phyloP scores from a whole-genome alignment of 1,284 basidiomycete species.

The Sporisorium iseilematis-ciliati region DNA sequence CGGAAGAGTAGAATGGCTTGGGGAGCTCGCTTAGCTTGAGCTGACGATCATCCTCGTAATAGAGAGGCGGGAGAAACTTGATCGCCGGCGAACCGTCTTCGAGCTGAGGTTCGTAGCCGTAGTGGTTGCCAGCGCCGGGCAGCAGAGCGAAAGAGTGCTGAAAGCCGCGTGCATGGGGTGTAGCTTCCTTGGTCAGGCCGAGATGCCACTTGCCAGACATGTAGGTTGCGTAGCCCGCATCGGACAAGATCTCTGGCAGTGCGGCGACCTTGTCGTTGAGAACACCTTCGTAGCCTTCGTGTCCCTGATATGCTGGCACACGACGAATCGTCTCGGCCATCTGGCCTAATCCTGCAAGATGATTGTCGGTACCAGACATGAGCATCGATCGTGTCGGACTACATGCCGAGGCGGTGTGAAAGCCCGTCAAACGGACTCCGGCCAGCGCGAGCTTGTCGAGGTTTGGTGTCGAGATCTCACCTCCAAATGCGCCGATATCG shows the following conservation, averaged over 20 bases:
- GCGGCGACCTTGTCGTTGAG: slow-evolving; percentile 59
- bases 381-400: slow-evolving; percentile 51
- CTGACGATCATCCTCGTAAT: slow-evolving; percentile 22
- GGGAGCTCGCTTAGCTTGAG: slow-evolving; percentile 21
- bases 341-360: slow-evolving; percentile 60
- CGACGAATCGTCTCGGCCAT: slow-evolving; percentile 64
- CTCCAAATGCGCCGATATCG: slow-evolving; percentile 48
- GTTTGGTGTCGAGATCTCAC: slow-evolving; percentile 64
- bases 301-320: slow-evolving; percentile 50
- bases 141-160: slow-evolving; percentile 63
- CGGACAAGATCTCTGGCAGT: slow-evolving; percentile 64
- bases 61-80: slow-evolving; percentile 35
- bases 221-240: slow-evolving; percentile 39
- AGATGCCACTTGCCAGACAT: slow-evolving; percentile 68
- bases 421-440: slow-evolving; percentile 50
- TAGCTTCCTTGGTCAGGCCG: slow-evolving; percentile 56
- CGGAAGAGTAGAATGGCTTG: slow-evolving; percentile 49
- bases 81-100: slow-evolving; percentile 18
- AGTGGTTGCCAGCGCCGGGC: slow-evolving; percentile 67
- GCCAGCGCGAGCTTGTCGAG: slow-evolving; percentile 56
- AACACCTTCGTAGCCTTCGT: slow-evolving; percentile 60
- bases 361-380: slow-evolving; percentile 50
- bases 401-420: slow-evolving; percentile 56
- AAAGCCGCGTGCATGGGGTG: slow-evolving; percentile 63
- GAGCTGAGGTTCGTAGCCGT: slow-evolving; percentile 57